These are phyloP conservation scores for Neurospora sp. DNA, from an alignment of 495 filamentous ascomycete genomes.

Conservation along the genomic window DNA sequence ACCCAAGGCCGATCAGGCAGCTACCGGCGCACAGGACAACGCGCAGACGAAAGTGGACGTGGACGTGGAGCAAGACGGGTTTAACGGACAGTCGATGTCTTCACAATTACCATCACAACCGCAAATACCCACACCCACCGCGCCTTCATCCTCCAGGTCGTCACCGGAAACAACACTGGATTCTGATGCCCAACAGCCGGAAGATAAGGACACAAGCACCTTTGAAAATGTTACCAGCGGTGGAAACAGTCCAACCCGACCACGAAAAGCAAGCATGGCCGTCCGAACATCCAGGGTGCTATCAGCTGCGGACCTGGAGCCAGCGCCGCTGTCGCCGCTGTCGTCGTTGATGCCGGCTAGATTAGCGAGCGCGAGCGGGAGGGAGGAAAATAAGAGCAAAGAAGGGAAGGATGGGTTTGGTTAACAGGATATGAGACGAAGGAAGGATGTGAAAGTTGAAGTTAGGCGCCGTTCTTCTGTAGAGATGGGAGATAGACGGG, in stretches of 20 bases:
- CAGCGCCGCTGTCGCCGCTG: conserved; percentile 35
- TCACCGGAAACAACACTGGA: not conserved
- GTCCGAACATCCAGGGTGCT: not conserved
- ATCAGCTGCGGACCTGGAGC: not conserved
- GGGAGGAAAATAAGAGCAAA: not conserved
- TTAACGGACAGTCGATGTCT: not conserved
- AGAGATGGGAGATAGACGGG: not conserved
- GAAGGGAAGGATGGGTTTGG: not conserved
- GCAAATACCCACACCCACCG: not conserved
- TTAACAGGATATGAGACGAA: not conserved
- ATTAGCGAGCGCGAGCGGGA: not conserved
- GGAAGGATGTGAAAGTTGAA: not conserved
- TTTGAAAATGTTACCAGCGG: conserved; percentile 26
- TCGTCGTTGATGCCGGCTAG: conserved; percentile 9
- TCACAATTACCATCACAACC: not conserved
- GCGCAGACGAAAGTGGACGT: not conserved
- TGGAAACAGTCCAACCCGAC: not conserved
- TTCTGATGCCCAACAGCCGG: conserved; percentile 2
- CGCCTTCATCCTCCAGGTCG: not conserved
- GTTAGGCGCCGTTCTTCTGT: not conserved
- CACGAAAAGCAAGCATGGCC: not conserved
- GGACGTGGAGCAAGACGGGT: not conserved
- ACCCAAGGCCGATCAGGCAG: not conserved
- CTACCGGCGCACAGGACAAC: not conserved
- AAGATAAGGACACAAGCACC: conserved; percentile 9